Evolutionary conservation across 2,329 filamentous ascomycete species (phyloP).

Genomic region (Mycosphaerella sp.): DNA sequence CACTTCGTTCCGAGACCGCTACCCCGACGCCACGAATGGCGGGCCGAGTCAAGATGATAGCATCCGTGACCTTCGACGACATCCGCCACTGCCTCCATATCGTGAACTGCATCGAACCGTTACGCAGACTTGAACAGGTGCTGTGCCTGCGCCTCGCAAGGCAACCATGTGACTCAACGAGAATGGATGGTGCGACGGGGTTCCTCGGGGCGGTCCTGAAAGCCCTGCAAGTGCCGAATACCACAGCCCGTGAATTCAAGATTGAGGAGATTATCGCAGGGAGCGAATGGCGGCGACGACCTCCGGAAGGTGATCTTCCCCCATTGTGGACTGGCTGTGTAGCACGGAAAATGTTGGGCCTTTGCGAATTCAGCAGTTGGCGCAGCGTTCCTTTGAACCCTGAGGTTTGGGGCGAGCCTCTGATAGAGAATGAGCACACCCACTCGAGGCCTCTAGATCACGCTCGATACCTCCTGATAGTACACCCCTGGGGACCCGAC

Average conservation of each 20-base stretch:
- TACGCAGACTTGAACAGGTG: not conserved
- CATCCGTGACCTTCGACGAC: not conserved
- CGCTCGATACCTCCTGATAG: not conserved
- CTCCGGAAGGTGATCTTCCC: not conserved
- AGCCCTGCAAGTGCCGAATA: not conserved
- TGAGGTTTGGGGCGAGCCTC: too few species aligned
- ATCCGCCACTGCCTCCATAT: not conserved
- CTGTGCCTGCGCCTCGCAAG: not conserved
- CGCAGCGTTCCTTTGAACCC: not conserved
- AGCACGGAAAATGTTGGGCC: not conserved
- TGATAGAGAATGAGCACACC: not conserved
- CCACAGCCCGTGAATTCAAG: not conserved
- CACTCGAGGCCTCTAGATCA: not conserved
- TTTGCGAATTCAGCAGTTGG: not conserved
- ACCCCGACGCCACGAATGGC: not conserved
- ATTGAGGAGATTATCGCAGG: not conserved
- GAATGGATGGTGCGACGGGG: not conserved
- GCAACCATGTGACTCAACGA: not conserved
- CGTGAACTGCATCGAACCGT: not conserved
- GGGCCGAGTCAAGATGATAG: not conserved
- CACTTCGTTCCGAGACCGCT: not conserved
- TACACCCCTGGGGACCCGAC: not conserved
- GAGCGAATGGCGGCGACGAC: not conserved
- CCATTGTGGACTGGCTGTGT: not conserved
- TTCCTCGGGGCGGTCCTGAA: not conserved